Evolutionary conservation across 352 stramenopile species (phyloP), one percentile per base, ranked within the genome.

Genomic region (Globisporangium nunn): DNA sequence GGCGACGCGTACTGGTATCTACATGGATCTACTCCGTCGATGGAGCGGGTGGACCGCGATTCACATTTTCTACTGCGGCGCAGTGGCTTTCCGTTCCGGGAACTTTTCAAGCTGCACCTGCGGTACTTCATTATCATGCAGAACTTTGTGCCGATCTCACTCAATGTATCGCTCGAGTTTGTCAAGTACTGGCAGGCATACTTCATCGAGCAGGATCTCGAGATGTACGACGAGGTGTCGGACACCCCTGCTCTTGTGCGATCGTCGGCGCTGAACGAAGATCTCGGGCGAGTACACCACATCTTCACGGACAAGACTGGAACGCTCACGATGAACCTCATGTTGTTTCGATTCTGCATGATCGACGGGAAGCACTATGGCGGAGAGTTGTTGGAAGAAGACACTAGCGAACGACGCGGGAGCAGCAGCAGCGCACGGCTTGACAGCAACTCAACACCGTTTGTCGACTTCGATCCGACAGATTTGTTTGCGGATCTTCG

Each of bases 111-210:
- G 45, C 50, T 98, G 17, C 87, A 97, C 49, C 43, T 97, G 28
- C 76, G 81, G 23, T 99, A 98, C 66, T 93, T 99, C 50, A 97
- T 98, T 31, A 91, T 99, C 64, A 96, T 98, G 79, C 95, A 92
- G 71, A 97, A 98, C 63, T 98, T 99, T 68, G 90, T 99, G 17
- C 97, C 97, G 23, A 92, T 99, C 31, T 98, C 91, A 59, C 74
- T 99, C n/a, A 99, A 99, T 66, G 95, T 99, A 6, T 98, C 95
- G 23, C 75, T 99, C 28, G 93, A 98, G 70, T 91, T 98, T 33
- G 89, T 98, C 47, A 98, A 97, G 61, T 96, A 98, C 58, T 94
- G 86, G 71, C 93, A 98, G 70, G 87, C 93, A 46, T 90, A 96
- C 48, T 98, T 98, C 64, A 94, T 99, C 46, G 82, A 97, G 50